These are phyloP conservation scores for Wilhelminamyces savonicus DNA, from an alignment of 805 yeast genomes.

Conservation along the genomic window DNA sequence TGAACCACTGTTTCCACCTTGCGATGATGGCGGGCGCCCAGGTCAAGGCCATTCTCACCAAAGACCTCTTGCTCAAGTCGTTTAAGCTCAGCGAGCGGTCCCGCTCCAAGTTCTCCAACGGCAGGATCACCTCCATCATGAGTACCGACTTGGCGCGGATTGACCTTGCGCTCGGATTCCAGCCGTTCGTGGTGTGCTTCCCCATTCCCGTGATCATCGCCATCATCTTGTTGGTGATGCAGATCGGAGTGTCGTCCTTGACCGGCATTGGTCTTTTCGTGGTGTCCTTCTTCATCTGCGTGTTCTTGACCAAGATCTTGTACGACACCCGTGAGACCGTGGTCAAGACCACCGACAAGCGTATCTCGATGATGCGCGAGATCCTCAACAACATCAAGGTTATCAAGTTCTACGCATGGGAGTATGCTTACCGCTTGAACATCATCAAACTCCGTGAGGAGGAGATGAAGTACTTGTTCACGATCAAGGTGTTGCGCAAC, in stretches of 20 bases:
- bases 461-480: slow-evolving; percentile 36
- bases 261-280: slow-evolving; percentile 37
- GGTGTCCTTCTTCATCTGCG: slow-evolving; percentile 27
- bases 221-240: slow-evolving; percentile 25
- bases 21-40: slow-evolving; percentile 40
- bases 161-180: slow-evolving; percentile 39
- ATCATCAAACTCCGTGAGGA: slow-evolving; percentile 29
- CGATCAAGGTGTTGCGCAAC: slow-evolving; percentile 36
- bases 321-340: slow-evolving; percentile 29
- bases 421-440: slow-evolving; percentile 31
- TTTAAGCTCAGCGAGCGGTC: slow-evolving; percentile 30
- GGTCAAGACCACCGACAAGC: slow-evolving; percentile 33
- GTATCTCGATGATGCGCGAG: slow-evolving; percentile 39
- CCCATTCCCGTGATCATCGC: slow-evolving; percentile 38
- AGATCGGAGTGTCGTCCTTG: slow-evolving; percentile 34
- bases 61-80: slow-evolving; percentile 31
- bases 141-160: slow-evolving; percentile 38
- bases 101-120: slow-evolving; percentile 29
- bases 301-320: slow-evolving; percentile 27
- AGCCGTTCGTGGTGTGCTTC: slow-evolving; percentile 35
- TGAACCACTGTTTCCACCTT: slow-evolving; percentile 37
- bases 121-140: slow-evolving; percentile 36
- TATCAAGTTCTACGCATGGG: slow-evolving; percentile 44
- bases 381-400: slow-evolving; percentile 34
- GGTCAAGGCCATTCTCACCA: slow-evolving; percentile 33